Conservation (phyloP, 306 rosid genomes). For the Cajanus cajan region DNA sequence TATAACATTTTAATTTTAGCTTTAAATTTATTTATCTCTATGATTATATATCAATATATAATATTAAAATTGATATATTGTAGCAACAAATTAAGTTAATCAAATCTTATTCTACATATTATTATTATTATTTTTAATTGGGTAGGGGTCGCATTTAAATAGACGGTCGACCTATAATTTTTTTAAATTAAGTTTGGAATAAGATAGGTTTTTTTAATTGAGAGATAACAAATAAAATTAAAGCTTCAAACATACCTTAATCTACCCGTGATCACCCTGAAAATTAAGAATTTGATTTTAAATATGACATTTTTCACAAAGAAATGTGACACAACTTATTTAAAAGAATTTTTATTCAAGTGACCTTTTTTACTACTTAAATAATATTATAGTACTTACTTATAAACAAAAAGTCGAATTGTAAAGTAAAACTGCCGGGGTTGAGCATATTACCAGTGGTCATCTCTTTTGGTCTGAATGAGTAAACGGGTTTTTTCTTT, state of each 20-base stretch:
- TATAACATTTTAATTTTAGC: too few relatives aligned
- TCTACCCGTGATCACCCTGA: not conserved
- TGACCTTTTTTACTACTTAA: not conserved
- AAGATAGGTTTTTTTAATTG: too few relatives aligned
- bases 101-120: too few relatives aligned
- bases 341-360: not conserved
- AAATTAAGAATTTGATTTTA: not conserved
- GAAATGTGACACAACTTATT: not conserved
- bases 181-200: too few relatives aligned
- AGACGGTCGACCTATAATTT: too few relatives aligned
- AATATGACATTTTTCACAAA: not conserved
- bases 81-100: too few relatives aligned
- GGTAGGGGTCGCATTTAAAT: too few relatives aligned
- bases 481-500: not conserved
- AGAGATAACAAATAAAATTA: not conserved
- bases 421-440: not conserved
- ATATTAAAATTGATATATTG: too few relatives aligned
- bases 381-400: not conserved
- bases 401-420: not conserved
- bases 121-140: too few relatives aligned
- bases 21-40: too few relatives aligned
- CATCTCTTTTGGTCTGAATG: not conserved
- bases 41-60: too few relatives aligned
- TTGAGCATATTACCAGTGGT: not conserved
- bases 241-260: not conserved